These are phyloP conservation scores for Hyaloscypha bicolor DNA, from an alignment of 495 filamentous ascomycete species.

Conservation along the genomic window DNA sequence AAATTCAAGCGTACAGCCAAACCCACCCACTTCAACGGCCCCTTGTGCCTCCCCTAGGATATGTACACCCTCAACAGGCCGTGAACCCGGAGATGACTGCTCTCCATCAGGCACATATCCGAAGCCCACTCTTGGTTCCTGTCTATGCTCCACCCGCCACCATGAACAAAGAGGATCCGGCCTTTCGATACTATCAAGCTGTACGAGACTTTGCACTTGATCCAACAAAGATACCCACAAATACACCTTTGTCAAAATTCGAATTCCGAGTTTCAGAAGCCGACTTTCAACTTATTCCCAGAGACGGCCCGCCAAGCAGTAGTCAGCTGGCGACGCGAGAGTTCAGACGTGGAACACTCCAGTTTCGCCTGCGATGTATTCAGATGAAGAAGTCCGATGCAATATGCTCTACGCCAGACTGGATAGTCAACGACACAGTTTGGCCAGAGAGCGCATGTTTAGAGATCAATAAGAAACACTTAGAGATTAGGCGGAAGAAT, in stretches of 20 bases:
- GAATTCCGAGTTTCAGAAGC: slow-evolving; percentile 23
- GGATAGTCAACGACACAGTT: slow-evolving; percentile 60
- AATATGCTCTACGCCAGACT: slow-evolving; percentile 40
- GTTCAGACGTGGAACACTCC: slow-evolving; percentile 27
- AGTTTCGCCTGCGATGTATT: slow-evolving; percentile 41
- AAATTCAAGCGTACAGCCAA: slow-evolving; percentile 6
- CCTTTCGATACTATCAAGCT: slow-evolving; percentile 29
- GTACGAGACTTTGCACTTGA: slow-evolving; percentile 27
- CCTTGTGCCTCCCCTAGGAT: slow-evolving; percentile 26
- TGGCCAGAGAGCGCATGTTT: slow-evolving; percentile 72
- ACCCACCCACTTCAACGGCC: slow-evolving; percentile 14
- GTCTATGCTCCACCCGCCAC: neutral
- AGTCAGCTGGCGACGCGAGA: slow-evolving; percentile 13
- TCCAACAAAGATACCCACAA: slow-evolving; percentile 19
- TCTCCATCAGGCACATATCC: slow-evolving; percentile 34
- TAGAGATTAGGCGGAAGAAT: slow-evolving; percentile 62
- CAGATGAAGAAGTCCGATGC: slow-evolving; percentile 28
- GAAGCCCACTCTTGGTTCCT: slow-evolving; percentile 27
- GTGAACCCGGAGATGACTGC: slow-evolving; percentile 26
- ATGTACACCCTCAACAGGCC: slow-evolving; percentile 7
- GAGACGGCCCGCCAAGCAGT: slow-evolving; percentile 8
- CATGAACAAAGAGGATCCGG: slow-evolving; percentile 12
- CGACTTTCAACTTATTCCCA: slow-evolving; percentile 20
- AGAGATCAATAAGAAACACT: slow-evolving; percentile 60
- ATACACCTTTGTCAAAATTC: slow-evolving; percentile 17